Base-by-base conservation (phyloP, 2,329 filamentous ascomycete genomes). In the Sarocladiaceae sp. region DNA sequence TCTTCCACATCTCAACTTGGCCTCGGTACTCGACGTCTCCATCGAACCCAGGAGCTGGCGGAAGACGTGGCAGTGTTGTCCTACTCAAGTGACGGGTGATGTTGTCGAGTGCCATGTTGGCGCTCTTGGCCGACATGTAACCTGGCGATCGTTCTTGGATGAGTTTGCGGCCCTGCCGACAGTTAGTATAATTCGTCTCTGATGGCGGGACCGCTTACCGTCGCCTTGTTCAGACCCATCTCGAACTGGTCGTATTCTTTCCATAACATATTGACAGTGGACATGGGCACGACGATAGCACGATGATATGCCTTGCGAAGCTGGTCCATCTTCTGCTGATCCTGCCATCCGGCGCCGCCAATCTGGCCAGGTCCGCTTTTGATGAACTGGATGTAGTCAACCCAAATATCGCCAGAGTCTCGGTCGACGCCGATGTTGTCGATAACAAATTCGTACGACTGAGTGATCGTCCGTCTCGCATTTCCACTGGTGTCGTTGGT, bases 191-290 rank as follows among this genome's bases (percentile, higher is more conserved):
- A 51, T 44, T n/a, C 13, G 20, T 11, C 11, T 10, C 9, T 23
- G 24, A 11, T 13, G 2, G 19, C 23, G 20, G 33, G 9, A 23
- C 67, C n/a, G n/a, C 77, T 59, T 73, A 90, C 87, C 33, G 89
- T 94, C 52, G 88, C 79, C 64, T 95, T 97, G 70, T 96, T 96
- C 47, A 96, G 66, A 5, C 83, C 80, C 78, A 93, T 89, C 66
- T 98, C 93, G 58, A 98, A 98, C 53, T 87, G 83, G 61, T 97
- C 90, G 58, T 98, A 98, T 58, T 98, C 91, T 61, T 94, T 95
- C 94, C 93, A 98, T 12, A 98, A 69, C 43, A 76, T 78, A 57
- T 91, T 87, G 40, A 95, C 80, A 24, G 84, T 85, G 45, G 83
- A 80, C 50, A 88, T 95, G 4, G 94, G 94, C 31, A 96, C 80